These are phyloP conservation scores for Lignosus rhinocerotis DNA, from an alignment of 1,284 basidiomycete genomes.

Conservation along the genomic window DNA sequence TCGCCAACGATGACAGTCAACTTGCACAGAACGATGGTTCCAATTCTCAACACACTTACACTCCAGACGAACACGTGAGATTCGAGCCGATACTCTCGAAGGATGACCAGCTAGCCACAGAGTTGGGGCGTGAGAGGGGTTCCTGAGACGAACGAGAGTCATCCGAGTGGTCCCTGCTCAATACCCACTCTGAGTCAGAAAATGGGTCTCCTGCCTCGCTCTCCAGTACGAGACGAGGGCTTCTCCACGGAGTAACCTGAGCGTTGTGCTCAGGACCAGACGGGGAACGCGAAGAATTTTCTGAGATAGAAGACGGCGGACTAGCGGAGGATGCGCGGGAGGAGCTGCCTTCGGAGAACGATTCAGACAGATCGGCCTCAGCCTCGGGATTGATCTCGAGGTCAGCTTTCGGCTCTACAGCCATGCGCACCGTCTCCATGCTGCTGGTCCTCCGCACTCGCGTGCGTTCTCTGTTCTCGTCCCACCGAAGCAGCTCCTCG, in stretches of 20 bases:
- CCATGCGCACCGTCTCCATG: slow-evolving; percentile 34
- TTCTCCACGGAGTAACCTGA: background rate
- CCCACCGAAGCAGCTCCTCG: slow-evolving; percentile 55
- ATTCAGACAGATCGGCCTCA: background rate
- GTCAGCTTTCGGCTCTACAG: background rate
- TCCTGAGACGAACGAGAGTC: background rate
- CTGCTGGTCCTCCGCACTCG: slow-evolving; percentile 30
- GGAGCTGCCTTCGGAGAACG: background rate
- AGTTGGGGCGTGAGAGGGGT: background rate
- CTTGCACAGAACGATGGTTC: too few relatives aligned
- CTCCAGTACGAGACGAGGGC: background rate
- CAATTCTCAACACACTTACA: too few relatives aligned
- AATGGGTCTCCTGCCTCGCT: slow-evolving; percentile 3
- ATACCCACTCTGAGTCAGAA: slow-evolving; percentile 7
- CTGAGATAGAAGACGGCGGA: background rate
- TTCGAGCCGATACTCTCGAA: slow-evolving; percentile 1
- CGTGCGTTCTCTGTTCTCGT: slow-evolving; percentile 30
- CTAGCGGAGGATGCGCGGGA: background rate
- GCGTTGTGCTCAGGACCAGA: background rate
- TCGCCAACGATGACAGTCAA: too few relatives aligned
- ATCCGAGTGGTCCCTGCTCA: background rate
- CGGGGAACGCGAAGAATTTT: background rate
- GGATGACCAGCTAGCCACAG: slow-evolving; percentile 16
- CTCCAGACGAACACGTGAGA: too few relatives aligned
- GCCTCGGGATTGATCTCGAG: background rate